Percentiles rank a stretch among this genome's conserved stretches.
Evolutionary conservation across 768 basidiomycete species (phyloP).

Genomic region (Gymnopilus junonius): DNA sequence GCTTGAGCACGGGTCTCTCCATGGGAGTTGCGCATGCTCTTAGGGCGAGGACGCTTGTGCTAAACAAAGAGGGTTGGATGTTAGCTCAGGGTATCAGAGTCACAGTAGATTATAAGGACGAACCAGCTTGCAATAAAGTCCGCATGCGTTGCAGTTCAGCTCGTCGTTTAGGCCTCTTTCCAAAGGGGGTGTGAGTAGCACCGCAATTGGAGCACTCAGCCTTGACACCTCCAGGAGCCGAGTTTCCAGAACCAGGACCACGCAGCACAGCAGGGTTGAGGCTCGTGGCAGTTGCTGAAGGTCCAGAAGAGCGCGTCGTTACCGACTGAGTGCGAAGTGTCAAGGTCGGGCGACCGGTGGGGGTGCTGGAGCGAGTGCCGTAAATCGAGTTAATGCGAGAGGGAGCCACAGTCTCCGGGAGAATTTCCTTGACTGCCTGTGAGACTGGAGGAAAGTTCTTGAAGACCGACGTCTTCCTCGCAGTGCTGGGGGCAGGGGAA

Average conservation of each 20-base stretch:
- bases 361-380: slow-evolving; percentile 47
- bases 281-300: slow-evolving; percentile 67
- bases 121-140: slow-evolving; percentile 85
- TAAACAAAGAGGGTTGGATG: slow-evolving; percentile 31
- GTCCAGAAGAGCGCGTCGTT: slow-evolving; percentile 57
- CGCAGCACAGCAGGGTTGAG: slow-evolving; percentile 49
- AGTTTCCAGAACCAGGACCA: slow-evolving; percentile 35
- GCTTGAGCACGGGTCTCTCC: slow-evolving; percentile 70
- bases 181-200: slow-evolving; percentile 89
- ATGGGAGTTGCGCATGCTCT: slow-evolving; percentile 81
- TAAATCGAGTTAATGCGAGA: slow-evolving; percentile 60
- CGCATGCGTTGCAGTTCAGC: slow-evolving; percentile 88
- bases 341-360: too few relatives aligned
- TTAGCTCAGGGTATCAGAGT: slow-evolving; percentile 1
- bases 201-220: slow-evolving; percentile 89
- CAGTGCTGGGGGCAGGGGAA: slow-evolving; percentile 34
- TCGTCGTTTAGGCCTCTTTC: slow-evolving; percentile 88
- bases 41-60: slow-evolving; percentile 89
- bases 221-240: slow-evolving; percentile 63
- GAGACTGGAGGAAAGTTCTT: too few relatives aligned
- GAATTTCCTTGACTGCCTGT: slow-evolving; percentile 42
- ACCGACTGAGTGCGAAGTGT: slow-evolving; percentile 61
- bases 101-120: slow-evolving; percentile 26
- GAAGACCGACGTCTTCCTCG: too few relatives aligned
- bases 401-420: slow-evolving; percentile 59